Conservation (phyloP, 1,284 basidiomycete species). For the Leccinum fallax region DNA sequence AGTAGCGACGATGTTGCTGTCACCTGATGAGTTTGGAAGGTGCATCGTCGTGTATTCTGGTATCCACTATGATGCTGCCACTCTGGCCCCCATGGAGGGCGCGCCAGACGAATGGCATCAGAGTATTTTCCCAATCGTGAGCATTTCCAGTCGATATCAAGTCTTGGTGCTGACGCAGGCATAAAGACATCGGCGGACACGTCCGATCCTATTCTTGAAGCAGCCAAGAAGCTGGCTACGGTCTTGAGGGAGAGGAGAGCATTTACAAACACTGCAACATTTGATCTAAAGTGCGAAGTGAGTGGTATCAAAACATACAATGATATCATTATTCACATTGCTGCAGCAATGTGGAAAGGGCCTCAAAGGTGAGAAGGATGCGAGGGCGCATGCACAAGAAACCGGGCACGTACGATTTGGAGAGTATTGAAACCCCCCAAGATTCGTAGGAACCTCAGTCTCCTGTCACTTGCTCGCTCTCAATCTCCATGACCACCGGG, state of each 20-base stretch:
- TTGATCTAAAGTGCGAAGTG: constrained; percentile 84
- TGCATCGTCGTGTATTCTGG: constrained; percentile 87
- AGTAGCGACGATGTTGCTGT: neutral
- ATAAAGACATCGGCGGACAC: constrained; percentile 35
- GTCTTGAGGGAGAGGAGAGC: constrained; percentile 75
- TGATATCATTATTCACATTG: constrained; percentile 31
- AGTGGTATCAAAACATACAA: constrained; percentile 23
- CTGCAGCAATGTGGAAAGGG: constrained; percentile 72
- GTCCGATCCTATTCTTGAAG: constrained; percentile 61
- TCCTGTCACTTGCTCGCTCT: constrained; percentile 37
- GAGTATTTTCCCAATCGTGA: constrained; percentile 72
- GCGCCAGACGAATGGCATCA: constrained; percentile 87
- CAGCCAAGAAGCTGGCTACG: constrained; percentile 71
- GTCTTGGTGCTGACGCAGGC: constrained; percentile 13
- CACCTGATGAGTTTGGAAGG: constrained; percentile 36
- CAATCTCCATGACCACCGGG: constrained; percentile 76
- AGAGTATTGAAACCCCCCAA: constrained; percentile 65
- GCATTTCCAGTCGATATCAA: constrained; percentile 20
- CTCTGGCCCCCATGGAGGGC: constrained; percentile 74
- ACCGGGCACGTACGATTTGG: constrained; percentile 90
- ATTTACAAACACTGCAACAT: constrained; percentile 90
- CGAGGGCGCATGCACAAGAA: constrained; percentile 80
- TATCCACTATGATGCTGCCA: constrained; percentile 91
- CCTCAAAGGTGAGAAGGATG: constrained; percentile 91
- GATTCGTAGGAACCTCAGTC: neutral